These are phyloP conservation scores for Fusarium longipes DNA, from an alignment of 2,329 filamentous ascomycete species.

Conservation along the genomic window DNA sequence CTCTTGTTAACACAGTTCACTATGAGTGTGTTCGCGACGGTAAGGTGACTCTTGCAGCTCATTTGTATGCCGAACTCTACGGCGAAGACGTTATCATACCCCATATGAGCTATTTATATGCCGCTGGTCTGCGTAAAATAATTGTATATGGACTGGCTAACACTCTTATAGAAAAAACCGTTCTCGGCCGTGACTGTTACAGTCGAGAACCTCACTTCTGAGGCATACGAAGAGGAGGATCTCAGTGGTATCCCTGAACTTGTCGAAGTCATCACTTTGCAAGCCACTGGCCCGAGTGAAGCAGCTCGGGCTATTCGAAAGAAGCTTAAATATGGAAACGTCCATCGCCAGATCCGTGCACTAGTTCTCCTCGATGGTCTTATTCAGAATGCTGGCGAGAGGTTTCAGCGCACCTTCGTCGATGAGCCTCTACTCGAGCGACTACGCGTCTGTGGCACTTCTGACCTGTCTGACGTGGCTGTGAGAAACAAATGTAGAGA, in stretches of 20 bases:
- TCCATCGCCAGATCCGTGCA: conserved; percentile 91
- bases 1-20: neutral
- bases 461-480: conserved; percentile 82
- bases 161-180: conserved; percentile 68
- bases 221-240: conserved; percentile 91
- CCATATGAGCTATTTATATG: conserved; percentile 34
- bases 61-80: neutral
- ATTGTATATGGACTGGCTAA: conserved; percentile 1
- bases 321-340: conserved; percentile 97
- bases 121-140: neutral
- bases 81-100: neutral
- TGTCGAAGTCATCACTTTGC: conserved; percentile 92
- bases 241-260: conserved; percentile 91
- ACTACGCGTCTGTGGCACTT: conserved; percentile 86
- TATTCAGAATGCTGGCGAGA: conserved; percentile 90
- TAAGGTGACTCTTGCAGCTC: conserved; percentile 17
- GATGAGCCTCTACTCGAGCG: conserved; percentile 94
- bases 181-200: conserved; percentile 95
- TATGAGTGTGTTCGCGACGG: conserved; percentile 49
- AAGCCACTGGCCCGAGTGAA: conserved; percentile 86
- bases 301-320: conserved; percentile 93
- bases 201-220: conserved; percentile 89
- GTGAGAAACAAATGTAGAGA: conserved; percentile 91
- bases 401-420: conserved; percentile 87
- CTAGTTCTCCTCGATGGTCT: conserved; percentile 90